Conservation (phyloP, 495 filamentous ascomycete species). For the Corynascus novoguineensis region DNA sequence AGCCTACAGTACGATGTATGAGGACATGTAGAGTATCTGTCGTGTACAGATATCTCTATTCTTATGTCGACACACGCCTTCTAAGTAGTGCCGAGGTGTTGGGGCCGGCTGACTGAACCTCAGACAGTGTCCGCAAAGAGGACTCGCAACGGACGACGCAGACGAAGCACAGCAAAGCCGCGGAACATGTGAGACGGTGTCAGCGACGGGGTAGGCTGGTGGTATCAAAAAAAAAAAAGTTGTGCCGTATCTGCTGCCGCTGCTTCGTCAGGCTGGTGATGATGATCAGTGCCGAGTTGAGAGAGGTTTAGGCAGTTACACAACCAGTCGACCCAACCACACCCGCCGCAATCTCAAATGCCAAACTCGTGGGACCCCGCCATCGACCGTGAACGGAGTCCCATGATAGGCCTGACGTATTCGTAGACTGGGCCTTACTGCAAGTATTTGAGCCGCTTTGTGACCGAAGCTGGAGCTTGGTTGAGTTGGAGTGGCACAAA, state of each 20-base stretch:
- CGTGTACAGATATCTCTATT: too few species aligned
- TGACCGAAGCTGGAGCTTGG: neutral
- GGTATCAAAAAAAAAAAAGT: neutral
- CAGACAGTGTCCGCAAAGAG: too few species aligned
- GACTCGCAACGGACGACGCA: too few species aligned
- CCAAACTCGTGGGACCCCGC: neutral
- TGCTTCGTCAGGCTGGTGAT: neutral
- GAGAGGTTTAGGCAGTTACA: too few species aligned
- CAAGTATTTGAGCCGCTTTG: conserved; percentile 3
- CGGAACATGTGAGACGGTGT: too few species aligned
- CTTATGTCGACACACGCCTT: too few species aligned
- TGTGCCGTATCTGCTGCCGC: neutral
- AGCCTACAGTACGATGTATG: too few species aligned
- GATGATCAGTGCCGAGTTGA: neutral
- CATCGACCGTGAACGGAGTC: neutral
- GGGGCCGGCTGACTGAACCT: too few species aligned
- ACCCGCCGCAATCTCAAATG: neutral
- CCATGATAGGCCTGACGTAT: conserved; percentile 8
- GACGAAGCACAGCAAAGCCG: too few species aligned
- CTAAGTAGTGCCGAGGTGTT: too few species aligned
- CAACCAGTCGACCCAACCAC: neutral
- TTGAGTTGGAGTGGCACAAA: neutral
- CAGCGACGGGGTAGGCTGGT: neutral
- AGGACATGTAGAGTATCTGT: too few species aligned
- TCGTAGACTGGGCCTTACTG: conserved; percentile 7